These are phyloP conservation scores for Diaporthe aspalathi DNA, from an alignment of 2,329 filamentous ascomycete species.

Conservation along the genomic window DNA sequence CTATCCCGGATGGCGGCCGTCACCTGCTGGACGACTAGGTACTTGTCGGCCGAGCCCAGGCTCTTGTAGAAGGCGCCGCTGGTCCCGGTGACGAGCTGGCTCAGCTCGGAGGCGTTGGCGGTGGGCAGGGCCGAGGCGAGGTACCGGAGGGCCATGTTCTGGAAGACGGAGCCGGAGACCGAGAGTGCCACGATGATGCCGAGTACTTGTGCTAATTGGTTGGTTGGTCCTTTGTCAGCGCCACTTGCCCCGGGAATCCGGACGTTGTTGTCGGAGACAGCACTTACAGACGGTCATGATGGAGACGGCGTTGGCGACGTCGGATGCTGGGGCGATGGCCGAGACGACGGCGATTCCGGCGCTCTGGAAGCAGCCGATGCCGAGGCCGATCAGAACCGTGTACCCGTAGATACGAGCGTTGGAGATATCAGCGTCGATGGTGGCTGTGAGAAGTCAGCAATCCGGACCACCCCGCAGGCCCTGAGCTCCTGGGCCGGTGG, in stretches of 20 bases:
- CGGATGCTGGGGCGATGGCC: conserved; percentile 31
- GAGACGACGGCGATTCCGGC: conserved; percentile 36
- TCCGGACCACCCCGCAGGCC: accelerated
- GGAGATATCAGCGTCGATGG: conserved; percentile 23
- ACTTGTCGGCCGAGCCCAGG: conserved; percentile 13
- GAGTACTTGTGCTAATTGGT: conserved; percentile 31
- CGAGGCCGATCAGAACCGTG: conserved; percentile 37
- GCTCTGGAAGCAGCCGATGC: conserved; percentile 35
- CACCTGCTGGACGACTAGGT: conserved; percentile 35
- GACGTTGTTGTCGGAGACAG: no score
- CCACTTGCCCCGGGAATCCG: no score
- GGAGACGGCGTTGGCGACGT: conserved; percentile 36
- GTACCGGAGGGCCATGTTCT: conserved; percentile 35
- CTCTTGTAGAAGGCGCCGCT: conserved; percentile 32
- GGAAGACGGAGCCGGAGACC: conserved; percentile 37
- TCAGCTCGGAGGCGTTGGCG: not conserved
- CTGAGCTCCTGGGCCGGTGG: no score
- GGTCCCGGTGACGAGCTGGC: conserved; percentile 33
- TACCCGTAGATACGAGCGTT: conserved; percentile 37
- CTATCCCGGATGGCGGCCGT: conserved; percentile 32
- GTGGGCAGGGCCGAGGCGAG: conserved; percentile 28
- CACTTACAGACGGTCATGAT: conserved; percentile 38
- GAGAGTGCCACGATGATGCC: conserved; percentile 35
- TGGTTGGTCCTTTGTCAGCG: not conserved
- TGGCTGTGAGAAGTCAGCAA: conserved; percentile 15